These are phyloP conservation scores for Sporothrix protearum DNA, from an alignment of 2,329 filamentous ascomycete genomes.

Conservation along the genomic window DNA sequence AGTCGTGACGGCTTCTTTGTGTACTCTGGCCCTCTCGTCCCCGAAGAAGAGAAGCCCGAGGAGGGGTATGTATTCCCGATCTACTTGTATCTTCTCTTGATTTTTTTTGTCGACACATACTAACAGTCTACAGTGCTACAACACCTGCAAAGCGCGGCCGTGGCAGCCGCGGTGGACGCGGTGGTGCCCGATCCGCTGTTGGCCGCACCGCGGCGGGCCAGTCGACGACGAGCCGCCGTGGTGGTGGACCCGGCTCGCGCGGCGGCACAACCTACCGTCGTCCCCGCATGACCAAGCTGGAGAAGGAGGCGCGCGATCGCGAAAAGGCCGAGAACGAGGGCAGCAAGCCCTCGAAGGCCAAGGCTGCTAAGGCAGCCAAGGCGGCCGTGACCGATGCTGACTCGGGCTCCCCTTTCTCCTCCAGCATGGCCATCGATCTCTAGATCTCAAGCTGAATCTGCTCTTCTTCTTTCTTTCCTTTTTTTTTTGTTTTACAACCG, in stretches of 20 bases:
- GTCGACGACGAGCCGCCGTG: constrained; percentile 23
- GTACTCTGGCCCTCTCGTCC: constrained; percentile 86
- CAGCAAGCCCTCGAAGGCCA: constrained; percentile 33
- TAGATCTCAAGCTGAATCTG: background rate
- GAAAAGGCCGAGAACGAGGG: constrained; percentile 62
- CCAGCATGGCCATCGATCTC: constrained; percentile 28
- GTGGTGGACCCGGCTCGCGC: constrained; percentile 62
- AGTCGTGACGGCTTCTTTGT: constrained; percentile 98
- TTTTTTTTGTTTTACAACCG: background rate
- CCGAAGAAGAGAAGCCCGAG: constrained; percentile 73
- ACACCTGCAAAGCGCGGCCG: constrained; percentile 68
- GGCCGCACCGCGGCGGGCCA: constrained; percentile 53
- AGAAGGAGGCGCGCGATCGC: constrained; percentile 73
- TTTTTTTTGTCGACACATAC: constrained; percentile 30
- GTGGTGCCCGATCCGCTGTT: constrained; percentile 48
- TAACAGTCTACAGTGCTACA: constrained; percentile 57
- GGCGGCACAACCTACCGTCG: constrained; percentile 73
- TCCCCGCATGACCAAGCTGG: constrained; percentile 80
- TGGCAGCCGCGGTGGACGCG: constrained; percentile 44
- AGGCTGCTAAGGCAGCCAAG: constrained; percentile 10
- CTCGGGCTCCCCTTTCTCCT: constrained; percentile 21
- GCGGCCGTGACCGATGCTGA: constrained; percentile 12
- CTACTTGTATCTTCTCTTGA: background rate
- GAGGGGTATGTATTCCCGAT: constrained; percentile 44
- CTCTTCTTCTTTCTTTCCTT: background rate